Base-by-base conservation (phyloP, 2,329 filamentous ascomycete species). In the Sarocladium brachiariae region DNA sequence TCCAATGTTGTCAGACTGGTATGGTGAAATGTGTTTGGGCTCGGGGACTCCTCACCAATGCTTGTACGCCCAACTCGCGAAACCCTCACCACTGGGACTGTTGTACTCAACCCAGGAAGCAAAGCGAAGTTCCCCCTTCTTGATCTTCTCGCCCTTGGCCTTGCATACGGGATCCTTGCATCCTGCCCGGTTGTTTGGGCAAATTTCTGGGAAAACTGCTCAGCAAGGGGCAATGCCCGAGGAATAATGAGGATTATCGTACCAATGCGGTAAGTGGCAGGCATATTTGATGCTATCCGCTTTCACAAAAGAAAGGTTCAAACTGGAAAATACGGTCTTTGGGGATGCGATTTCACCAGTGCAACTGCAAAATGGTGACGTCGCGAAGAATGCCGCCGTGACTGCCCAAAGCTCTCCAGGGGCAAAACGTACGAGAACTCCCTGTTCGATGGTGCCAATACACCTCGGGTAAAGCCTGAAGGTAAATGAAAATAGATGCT, bases 101-200 rank as follows among this genome's bases (percentile, higher is more conserved):
- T 85, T 77, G 8, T 25, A 25, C 39, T 77, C 78, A 55, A 95
- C 78, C 74, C 84, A 88, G 19, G 76, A 77, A 37, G 87, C 92
- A 50, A 90, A 79, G 51, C 92, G 86, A 2, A 96, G 70, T 56
- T 89, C 81, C 51, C 85, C 89, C 70, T 95, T 95, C 23, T 61
- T 57, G 61, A 95, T 89, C 70, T 95, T 96, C 61, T 76, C 63
- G 1, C 63, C 72, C 2, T 69, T 70, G 2, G 86, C 76, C 67
- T 90, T 90, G 76, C 92, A 96, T 55, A 83, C 74, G 4, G 72
- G 74, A 62, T 84, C 84, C 55, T 83, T 77, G 71, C 91, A 97
- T 48, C 72, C 80, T 50, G 91, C 88, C 52, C 90, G 86, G 59
- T 76, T 80, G 63, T 78, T 86, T 41, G 74, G 69, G n/a, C 86